Conservation (phyloP, 345 rosid species). For the Gossypium thurberi region DNA sequence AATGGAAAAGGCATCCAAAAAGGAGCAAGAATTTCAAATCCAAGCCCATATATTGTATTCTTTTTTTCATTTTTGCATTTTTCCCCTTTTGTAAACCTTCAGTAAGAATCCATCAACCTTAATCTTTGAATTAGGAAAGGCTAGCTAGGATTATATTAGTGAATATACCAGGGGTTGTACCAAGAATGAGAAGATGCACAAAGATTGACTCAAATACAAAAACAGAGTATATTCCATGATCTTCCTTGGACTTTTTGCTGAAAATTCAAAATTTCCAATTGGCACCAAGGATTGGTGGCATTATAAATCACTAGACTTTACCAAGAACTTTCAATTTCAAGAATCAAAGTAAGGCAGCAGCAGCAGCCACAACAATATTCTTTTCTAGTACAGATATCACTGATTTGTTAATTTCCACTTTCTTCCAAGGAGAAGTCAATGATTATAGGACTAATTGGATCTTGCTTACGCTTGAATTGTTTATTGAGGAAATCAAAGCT, state of each 20-base stretch:
- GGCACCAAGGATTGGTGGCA: not conserved
- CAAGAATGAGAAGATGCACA: not conserved
- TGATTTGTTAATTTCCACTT: slow-evolving; percentile 1
- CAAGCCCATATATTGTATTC: not conserved
- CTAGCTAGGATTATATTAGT: not conserved
- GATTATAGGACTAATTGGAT: not conserved
- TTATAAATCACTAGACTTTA: not conserved
- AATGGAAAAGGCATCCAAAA: not conserved
- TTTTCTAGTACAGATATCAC: not conserved
- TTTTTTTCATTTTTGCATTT: not conserved
- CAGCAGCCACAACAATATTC: not conserved
- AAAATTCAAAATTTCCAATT: not conserved
- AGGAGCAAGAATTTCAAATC: not conserved
- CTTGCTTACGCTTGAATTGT: not conserved
- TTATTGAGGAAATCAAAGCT: not conserved
- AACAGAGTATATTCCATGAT: not conserved
- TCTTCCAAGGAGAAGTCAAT: not conserved
- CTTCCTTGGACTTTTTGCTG: not conserved
- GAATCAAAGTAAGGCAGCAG: not conserved
- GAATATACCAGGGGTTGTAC: not conserved
- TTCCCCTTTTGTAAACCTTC: not conserved
- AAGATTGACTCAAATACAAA: not conserved
- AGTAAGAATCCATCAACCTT: not conserved
- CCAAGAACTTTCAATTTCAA: not conserved
- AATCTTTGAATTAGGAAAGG: not conserved